Conservation (phyloP, 2,329 filamentous ascomycete genomes). For the Raffaelea albimanens region DNA sequence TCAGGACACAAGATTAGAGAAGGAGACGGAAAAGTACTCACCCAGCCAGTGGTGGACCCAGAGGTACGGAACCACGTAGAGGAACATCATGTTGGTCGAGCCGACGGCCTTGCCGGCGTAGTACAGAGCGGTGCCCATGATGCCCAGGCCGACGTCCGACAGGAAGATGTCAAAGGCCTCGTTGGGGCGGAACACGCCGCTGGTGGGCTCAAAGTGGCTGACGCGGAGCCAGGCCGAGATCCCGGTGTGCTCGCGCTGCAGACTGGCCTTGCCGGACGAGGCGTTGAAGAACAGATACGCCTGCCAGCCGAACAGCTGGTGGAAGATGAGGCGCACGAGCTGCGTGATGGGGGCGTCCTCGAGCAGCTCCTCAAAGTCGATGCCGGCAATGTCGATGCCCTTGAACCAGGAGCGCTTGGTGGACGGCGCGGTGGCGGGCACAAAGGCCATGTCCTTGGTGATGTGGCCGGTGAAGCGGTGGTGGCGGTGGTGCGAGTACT, state of each 20-base stretch:
- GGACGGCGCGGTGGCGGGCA: constrained; percentile 70
- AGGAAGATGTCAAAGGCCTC: constrained; percentile 80
- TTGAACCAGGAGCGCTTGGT: constrained; percentile 93
- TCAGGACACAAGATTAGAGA: too few relatives aligned
- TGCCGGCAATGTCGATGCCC: constrained; percentile 80
- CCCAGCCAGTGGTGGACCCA: constrained; percentile 99
- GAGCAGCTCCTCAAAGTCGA: constrained; percentile 70
- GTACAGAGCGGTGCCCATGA: constrained; percentile 53
- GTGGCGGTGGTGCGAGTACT: constrained; percentile 98
- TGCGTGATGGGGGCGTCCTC: constrained; percentile 51
- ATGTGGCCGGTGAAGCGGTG: constrained; percentile 98
- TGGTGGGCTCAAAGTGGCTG: constrained; percentile 88
- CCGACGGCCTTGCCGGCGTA: constrained; percentile 69
- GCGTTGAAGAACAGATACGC: constrained; percentile 86
- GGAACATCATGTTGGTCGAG: constrained; percentile 77
- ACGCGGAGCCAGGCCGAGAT: constrained; percentile 58
- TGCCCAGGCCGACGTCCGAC: constrained; percentile 71
- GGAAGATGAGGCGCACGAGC: constrained; percentile 46
- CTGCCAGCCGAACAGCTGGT: constrained; percentile 90
- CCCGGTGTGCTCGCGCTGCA: constrained; percentile 83
- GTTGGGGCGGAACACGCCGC: constrained; percentile 84
- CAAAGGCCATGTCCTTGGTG: constrained; percentile 97
- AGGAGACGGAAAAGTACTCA: constrained; percentile 40
- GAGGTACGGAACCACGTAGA: constrained; percentile 91
- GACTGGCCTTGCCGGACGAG: constrained; percentile 88